These are phyloP conservation scores for Aspergillus aculeatus DNA, from an alignment of 2,329 filamentous ascomycete species.

Conservation along the genomic window DNA sequence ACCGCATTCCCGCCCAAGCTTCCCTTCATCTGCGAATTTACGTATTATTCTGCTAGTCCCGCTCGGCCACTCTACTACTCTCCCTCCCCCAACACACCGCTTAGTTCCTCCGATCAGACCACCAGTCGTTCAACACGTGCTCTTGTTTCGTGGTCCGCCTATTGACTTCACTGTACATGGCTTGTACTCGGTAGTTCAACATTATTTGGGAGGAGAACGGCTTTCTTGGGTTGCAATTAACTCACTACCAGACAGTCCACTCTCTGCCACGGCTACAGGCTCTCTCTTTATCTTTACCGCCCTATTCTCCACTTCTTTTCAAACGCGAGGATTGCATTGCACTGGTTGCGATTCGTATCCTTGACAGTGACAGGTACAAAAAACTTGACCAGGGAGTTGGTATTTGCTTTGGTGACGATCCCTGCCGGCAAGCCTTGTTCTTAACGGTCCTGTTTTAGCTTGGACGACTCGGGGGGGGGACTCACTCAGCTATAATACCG, in stretches of 20 bases:
- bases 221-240: slow-evolving; percentile 13
- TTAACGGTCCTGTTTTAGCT: background rate
- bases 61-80: background rate
- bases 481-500: background rate
- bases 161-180: slow-evolving; percentile 15
- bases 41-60: slow-evolving; percentile 2
- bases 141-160: slow-evolving; percentile 7
- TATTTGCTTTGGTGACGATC: background rate
- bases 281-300: background rate
- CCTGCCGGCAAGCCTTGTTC: slow-evolving; percentile 1
- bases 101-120: slow-evolving; percentile 17
- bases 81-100: slow-evolving; percentile 14
- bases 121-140: slow-evolving; percentile 15
- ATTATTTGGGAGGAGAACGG: slow-evolving; percentile 11
- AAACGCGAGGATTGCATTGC: background rate
- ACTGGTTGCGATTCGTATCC: slow-evolving; percentile 10
- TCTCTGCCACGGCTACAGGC: background rate
- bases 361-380: background rate
- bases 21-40: background rate
- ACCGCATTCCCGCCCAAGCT: slow-evolving; percentile 12
- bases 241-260: slow-evolving; percentile 1
- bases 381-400: background rate
- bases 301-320: slow-evolving; percentile 1
- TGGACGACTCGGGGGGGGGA: background rate
- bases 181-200: slow-evolving; percentile 8